Evolutionary conservation across 2,329 filamentous ascomycete genomes (phyloP).

Genomic region (Raffaelea ambrosiae): DNA sequence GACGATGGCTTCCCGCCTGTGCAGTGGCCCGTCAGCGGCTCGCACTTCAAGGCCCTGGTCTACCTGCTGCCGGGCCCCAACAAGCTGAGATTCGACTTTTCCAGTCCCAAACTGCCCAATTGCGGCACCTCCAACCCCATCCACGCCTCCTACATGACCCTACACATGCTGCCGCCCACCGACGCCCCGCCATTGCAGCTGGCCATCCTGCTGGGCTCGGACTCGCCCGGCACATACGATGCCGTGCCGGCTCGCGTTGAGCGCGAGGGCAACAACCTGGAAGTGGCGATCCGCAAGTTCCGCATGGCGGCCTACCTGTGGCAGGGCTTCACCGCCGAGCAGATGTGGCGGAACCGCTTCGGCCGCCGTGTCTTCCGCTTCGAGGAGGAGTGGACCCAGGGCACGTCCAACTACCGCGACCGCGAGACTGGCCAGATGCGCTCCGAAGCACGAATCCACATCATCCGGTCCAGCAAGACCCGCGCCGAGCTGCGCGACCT

Average conservation of each 20-base stretch:
- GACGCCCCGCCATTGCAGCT: constrained; percentile 79
- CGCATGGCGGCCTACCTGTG: constrained; percentile 92
- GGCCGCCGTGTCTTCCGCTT: constrained; percentile 81
- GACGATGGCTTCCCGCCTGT: constrained; percentile 79
- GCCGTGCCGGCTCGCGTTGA: constrained; percentile 65
- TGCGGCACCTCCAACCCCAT: constrained; percentile 57
- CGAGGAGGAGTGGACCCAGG: constrained; percentile 90
- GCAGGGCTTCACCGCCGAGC: constrained; percentile 95
- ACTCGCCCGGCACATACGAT: constrained; percentile 81
- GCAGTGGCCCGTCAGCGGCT: constrained; percentile 80
- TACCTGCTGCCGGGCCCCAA: constrained; percentile 91
- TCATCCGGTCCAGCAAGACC: constrained; percentile 76
- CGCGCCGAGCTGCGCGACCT: constrained; percentile 74
- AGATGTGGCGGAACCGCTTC: constrained; percentile 86
- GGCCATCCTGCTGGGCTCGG: constrained; percentile 77
- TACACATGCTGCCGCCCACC: constrained; percentile 78
- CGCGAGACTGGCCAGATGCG: constrained; percentile 63
- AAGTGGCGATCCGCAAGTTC: constrained; percentile 79
- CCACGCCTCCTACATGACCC: constrained; percentile 70
- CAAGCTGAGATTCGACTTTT: constrained; percentile 78
- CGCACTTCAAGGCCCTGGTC: constrained; percentile 84
- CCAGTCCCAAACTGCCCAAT: constrained; percentile 69
- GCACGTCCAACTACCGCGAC: constrained; percentile 71
- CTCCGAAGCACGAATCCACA: constrained; percentile 82
- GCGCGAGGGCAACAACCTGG: constrained; percentile 73